Base-by-base conservation (phyloP, 1,139 yeast genomes). In the Neolecta irregularis region DNA sequence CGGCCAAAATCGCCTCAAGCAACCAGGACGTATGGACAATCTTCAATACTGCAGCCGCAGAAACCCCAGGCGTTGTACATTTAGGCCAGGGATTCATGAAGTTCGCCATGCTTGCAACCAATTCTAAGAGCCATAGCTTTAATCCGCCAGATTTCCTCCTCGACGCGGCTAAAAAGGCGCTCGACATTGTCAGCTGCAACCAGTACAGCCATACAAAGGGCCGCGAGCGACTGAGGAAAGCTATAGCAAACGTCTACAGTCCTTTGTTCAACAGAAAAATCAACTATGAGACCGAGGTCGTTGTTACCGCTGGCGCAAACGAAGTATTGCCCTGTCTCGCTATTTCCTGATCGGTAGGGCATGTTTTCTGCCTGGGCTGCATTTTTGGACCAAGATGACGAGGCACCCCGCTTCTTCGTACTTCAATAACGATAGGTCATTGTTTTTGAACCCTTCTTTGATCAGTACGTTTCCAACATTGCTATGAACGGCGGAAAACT, bases 81-180 rank as follows among this genome's bases (percentile, higher is more conserved):
- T 66, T 88, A 42, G 98, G 98, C 25, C 98, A 88, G 56, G 98
- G 98, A 1, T 88, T 88, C 57, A 88, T 88, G 62, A 80, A 94
- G 2, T 88, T 85, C 54, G 69, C 83, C 26, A 95, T 96, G 2
- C 24, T n/a, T n/a, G 9, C 24, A 8, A 8, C n/a, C 24, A 8
- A 21, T 21, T n/a, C 9, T 21, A 8, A n/a, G 8, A 8, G n/a
- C 8, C 24, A 21, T n/a, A n/a, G n/a, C n/a, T 39, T 36, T 28
- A 40, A 38, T 15, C 47, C 47, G 6, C 98, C 98, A 1, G 69
- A 70, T 15, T 88, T 88, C 57, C 94, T 93, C 9, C 63, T 78
- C 42, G 64, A 70, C 11, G 92, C 94, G 2, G 92, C 88, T n/a
- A 67, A 70, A 45, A 64, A 67, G 31, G 88, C 94, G 0, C 62